These are phyloP conservation scores for Schizonepeta tenuifolia DNA, from an alignment of 257 asterid genomes.

Conservation along the genomic window DNA sequence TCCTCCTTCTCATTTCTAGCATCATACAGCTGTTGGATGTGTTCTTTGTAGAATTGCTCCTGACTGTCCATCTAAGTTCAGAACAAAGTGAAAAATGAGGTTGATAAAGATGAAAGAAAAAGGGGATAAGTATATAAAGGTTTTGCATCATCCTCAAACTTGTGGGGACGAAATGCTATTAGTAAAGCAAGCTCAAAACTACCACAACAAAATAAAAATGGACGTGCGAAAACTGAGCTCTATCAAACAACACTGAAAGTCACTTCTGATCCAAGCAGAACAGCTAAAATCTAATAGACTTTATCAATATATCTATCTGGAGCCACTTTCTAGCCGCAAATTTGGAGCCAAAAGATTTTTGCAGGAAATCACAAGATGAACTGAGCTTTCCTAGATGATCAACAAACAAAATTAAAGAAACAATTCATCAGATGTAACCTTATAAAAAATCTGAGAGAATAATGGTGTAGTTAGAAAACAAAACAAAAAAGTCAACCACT, in stretches of 20 bases:
- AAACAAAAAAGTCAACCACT: not conserved
- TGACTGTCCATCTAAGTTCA: constrained; percentile 70
- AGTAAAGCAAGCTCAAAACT: constrained; percentile 6
- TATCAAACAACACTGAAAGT: not conserved
- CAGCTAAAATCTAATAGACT: not conserved
- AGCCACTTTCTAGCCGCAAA: constrained; percentile 12
- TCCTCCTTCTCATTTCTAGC: constrained; percentile 62
- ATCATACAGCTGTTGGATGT: constrained; percentile 44
- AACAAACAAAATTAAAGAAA: not conserved
- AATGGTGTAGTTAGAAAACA: not conserved
- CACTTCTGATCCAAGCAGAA: not conserved
- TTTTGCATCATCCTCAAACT: not conserved
- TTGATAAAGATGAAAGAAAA: constrained; percentile 11
- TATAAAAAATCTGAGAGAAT: not conserved
- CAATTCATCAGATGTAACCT: not conserved
- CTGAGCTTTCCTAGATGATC: not conserved
- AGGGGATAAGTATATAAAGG: not conserved
- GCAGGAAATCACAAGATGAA: not conserved
- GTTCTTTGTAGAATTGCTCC: constrained; percentile 55
- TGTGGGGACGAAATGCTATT: constrained; percentile 2
- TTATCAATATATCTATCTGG: not conserved
- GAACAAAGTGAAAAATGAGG: constrained; percentile 17
- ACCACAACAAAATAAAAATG: not conserved
- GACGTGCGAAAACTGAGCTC: not conserved
- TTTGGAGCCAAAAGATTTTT: not conserved